Base-by-base conservation (phyloP, 2,329 filamentous ascomycete genomes). In the Chaetomium strumarium region DNA sequence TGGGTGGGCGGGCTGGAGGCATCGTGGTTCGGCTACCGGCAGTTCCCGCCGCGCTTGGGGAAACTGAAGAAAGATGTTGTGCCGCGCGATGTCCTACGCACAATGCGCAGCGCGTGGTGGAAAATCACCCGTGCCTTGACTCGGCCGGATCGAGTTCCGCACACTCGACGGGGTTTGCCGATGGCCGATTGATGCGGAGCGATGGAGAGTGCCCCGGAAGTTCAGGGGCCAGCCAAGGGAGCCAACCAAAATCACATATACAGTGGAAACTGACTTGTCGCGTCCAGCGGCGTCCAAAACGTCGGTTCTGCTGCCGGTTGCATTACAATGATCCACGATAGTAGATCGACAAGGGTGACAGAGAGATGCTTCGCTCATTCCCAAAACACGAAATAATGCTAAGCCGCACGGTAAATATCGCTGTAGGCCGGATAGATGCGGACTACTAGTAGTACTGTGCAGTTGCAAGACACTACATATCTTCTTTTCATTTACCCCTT, bases 1-100 rank as follows among this genome's bases (percentile, higher is more conserved):
- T 76, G 31, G 65, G 64, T 43, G 70, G 68, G 58, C 72, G 70
- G 62, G 68, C 69, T 63, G 67, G 65, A 64, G 69, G 69, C 70
- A 72, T 72, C 55, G 59, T 57, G 57, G 50, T 44, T 55, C 52
- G 51, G 55, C 51, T 53, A 52, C 48, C 40, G 43, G 44, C 52
- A 53, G 51, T 31, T 46, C 36, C 46, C 41, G 45, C 46, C 48
- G 46, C 31, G 47, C 38, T 45, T 47, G 33, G 33, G 42, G 17
- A 19, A 3, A 19, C 14, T 34, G 16, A 1, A 17, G 17, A 38
- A n/a, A n/a, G n/a, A 46, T 54, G 45, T 39, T 55, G 55, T 57
- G 58, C 57, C 55, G 57, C 56, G 58, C 24, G 12, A 41, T 36
- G 16, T 36, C 33, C 31, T 16, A 43, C 42, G 46, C 46, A 46